phyloP scores from a whole-genome alignment of 2,329 filamentous ascomycete genomes.

The Cytospora paraplurivora region DNA sequence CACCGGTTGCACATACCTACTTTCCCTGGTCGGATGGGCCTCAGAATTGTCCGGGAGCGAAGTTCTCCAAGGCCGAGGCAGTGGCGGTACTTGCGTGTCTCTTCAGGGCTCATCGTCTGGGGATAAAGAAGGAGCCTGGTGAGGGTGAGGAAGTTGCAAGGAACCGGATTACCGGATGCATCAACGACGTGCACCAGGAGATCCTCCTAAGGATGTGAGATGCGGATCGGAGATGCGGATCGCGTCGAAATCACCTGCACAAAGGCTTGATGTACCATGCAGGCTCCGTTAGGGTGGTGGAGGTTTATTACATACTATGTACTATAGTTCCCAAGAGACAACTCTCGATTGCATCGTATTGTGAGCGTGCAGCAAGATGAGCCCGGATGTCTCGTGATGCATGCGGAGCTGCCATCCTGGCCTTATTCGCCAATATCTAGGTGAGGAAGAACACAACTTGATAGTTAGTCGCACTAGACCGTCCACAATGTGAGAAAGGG shows the following conservation, averaged over 20 bases:
- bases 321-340: neutral
- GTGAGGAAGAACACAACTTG: too few species aligned
- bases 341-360: neutral
- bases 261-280: neutral
- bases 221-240: constrained; percentile 31
- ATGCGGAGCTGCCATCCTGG: too few species aligned
- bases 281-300: neutral
- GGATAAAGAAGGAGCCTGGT: constrained; percentile 12
- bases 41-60: constrained; percentile 32
- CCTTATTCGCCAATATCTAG: too few species aligned
- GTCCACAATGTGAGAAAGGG: too few species aligned
- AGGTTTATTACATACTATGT: too few species aligned
- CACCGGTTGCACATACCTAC: constrained; percentile 26
- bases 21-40: constrained; percentile 33
- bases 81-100: constrained; percentile 32
- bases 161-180: constrained; percentile 24
- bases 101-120: constrained; percentile 26
- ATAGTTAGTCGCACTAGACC: too few species aligned
- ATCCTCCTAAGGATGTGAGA: constrained; percentile 31
- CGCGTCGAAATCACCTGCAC: constrained; percentile 27
- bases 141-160: constrained; percentile 26
- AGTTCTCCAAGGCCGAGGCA: constrained; percentile 32
- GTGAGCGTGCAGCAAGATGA: neutral
- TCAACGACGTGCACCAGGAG: constrained; percentile 31
- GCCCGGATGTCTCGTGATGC: neutral